Base-by-base conservation (phyloP, 169 alveolate species). In the Haemoproteus tartakovskyi region DNA sequence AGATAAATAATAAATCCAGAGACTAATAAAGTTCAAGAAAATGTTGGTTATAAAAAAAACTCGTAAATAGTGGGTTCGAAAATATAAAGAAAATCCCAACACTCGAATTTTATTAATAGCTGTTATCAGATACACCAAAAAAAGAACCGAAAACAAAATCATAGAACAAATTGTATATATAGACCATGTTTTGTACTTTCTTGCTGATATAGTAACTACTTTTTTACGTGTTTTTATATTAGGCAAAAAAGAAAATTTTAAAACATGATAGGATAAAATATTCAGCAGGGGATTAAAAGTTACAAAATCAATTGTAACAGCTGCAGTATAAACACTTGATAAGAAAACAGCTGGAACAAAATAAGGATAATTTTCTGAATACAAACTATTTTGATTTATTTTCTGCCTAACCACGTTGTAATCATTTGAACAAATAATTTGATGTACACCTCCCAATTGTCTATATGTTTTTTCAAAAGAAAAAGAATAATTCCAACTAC, bases 281-380 rank as follows among this genome's bases (percentile, higher is more conserved):
- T 70, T 61, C 50, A 82, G 60, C 14, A 50, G 16, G 19, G 87
- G 84, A 46, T 88, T 88, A 57, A 50, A 52, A 19, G 80, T 52
- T 47, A 88, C 60, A 38, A 82, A 80, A 60, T 88, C 91, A 21
- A 88, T 43, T 14, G 87, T 37, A 22, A 85, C 88, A 29, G 86
- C 33, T 36, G 89, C 61, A 33, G 79, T 81, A 33, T 50, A 50
- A 43, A 54, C 48, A 36, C 85, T 86, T 41, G 93, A 67, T 37
- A 88, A 40, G 16, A 88, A 81, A 50, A 86, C 38, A 41, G 78
- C 67, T 46, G 88, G 81, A 18, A 89, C 86, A 83, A 81, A 88
- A 43, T 88, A 85, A 22, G 93, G 93, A 22, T 67, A 45, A 19
- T 26, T 38, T 3, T 30, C 19, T 18, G 79, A 19, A 19, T 88